phyloP scores from a whole-genome alignment of 2,329 filamentous ascomycete genomes.

The Exophiala phaeomuriformis region DNA sequence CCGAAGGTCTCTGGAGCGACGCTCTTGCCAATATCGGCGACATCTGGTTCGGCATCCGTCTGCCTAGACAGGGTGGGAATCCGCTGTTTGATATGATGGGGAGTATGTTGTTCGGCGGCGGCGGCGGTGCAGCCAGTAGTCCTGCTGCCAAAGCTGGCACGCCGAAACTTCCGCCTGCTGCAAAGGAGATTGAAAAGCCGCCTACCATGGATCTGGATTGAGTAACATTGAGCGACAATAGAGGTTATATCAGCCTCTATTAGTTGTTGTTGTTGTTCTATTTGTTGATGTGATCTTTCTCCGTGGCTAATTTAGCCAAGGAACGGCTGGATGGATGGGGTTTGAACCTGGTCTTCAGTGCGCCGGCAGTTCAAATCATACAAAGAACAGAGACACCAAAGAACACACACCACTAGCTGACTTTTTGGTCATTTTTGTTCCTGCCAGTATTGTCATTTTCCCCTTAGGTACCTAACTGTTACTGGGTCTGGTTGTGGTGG shows the following conservation, averaged over 20 bases:
- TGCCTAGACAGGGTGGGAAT: constrained; percentile 74
- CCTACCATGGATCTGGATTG: constrained; percentile 42
- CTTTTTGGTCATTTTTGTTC: too few relatives aligned
- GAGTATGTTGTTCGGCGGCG: constrained; percentile 74
- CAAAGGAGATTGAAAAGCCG: constrained; percentile 28
- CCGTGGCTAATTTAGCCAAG: too few relatives aligned
- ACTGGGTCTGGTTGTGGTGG: not conserved
- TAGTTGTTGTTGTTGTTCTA: too few relatives aligned
- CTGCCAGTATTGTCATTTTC: too few relatives aligned
- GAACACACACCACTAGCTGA: too few relatives aligned
- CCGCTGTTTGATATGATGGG: constrained; percentile 98
- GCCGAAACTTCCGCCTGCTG: constrained; percentile 23
- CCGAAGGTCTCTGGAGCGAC: constrained; percentile 65
- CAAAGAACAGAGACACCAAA: too few relatives aligned
- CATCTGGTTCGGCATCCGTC: constrained; percentile 91
- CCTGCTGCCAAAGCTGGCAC: constrained; percentile 33
- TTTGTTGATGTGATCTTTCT: too few relatives aligned
- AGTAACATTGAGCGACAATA: not conserved
- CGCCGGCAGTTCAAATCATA: too few relatives aligned
- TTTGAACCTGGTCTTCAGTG: too few relatives aligned
- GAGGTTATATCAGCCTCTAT: too few relatives aligned
- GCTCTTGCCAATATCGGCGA: constrained; percentile 81
- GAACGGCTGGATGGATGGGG: too few relatives aligned
- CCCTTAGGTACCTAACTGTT: too few relatives aligned
- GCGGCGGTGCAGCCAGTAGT: constrained; percentile 32